Conservation (phyloP, 1,284 basidiomycete genomes). For the Pseudozyma tsukubaensis region DNA sequence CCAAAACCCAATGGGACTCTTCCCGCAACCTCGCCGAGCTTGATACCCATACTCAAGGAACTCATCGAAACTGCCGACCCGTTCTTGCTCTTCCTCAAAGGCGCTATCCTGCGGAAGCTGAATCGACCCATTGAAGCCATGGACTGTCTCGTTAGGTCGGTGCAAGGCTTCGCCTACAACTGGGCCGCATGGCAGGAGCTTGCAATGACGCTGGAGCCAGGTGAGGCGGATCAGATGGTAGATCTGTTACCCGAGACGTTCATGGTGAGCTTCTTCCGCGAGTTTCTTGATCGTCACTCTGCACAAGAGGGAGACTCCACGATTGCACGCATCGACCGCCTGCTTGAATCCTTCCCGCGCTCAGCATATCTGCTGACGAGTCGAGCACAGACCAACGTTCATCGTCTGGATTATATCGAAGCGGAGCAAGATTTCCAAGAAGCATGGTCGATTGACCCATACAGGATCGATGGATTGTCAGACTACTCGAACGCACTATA, state of each 20-base stretch:
- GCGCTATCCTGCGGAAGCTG: constrained; percentile 64
- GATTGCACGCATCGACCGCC: constrained; percentile 65
- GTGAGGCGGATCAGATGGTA: constrained; percentile 66
- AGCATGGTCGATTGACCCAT: constrained; percentile 77
- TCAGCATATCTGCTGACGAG: constrained; percentile 82
- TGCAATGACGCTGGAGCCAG: constrained; percentile 59
- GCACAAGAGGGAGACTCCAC: constrained; percentile 67
- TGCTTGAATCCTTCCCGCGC: constrained; percentile 83
- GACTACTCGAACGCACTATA: constrained; percentile 97
- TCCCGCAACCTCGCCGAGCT: constrained; percentile 40
- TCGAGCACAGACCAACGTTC: constrained; percentile 56
- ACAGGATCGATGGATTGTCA: constrained; percentile 93
- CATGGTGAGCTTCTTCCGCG: constrained; percentile 83
- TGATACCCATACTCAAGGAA: constrained; percentile 58
- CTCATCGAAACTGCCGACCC: constrained; percentile 58
- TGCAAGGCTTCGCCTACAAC: constrained; percentile 88
- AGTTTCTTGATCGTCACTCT: constrained; percentile 89
- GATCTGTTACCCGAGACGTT: constrained; percentile 79
- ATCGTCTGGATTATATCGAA: constrained; percentile 53
- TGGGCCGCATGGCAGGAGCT: constrained; percentile 85
- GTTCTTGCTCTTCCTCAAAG: constrained; percentile 65
- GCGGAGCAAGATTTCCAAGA: constrained; percentile 63
- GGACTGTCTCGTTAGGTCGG: constrained; percentile 81
- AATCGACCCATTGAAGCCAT: constrained; percentile 77
- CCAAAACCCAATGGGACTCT: constrained; percentile 45